Evolutionary conservation across 2,329 filamentous ascomycete species (phyloP), one percentile per base, ranked within the genome.

Genomic region (Fusarium bulbicola): DNA sequence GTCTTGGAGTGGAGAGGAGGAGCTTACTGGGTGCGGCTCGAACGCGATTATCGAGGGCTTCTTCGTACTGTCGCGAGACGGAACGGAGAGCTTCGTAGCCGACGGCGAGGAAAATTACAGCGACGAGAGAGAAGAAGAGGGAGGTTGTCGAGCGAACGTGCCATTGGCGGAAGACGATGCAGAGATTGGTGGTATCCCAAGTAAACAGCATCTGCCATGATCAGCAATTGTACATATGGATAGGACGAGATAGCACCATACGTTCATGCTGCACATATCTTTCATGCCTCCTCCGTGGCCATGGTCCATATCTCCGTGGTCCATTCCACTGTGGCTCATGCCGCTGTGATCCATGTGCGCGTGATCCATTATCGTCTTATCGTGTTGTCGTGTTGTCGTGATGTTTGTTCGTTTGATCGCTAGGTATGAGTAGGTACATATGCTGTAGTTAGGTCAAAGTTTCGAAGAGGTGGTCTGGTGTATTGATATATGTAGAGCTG

Each of bases 101-200:
- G n/a, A 95, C 94, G 39, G 92, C 93, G 73, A 99, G 86, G 68
- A 93, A 87, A 68, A 97, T 89, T 77, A 99, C 92, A 75, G 91
- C 93, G 75, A 96, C 77, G 68, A 99, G 91, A 34, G 95, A 97
- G 79, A 95, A 82, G 81, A 98, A 78, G 65, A 99, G 92, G 39
- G 92, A 92, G 59, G 89, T 79, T 7, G 91, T 91, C 69, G 92
- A 91, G 70, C 88, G 91, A 82, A 99, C 85, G 84, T 93, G 95
- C 96, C 96, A 99, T 83, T 92, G 90, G 77, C 88, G 89, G 87
- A 98, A 99, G 82, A 99, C 90, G 83, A 99, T 97, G 88, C 96
- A 99, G 74, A 99, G 93, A 84, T 98, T 93, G 63, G 88, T 90
- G 6, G 95, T 95, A 82, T 95, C 91, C 95, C 95, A 99, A 70